A percentile compares a stretch with the other conserved stretches of the same genome.
phyloP scores from a whole-genome alignment of 805 yeast species.

The Wilhelminamyces savonicus region DNA sequence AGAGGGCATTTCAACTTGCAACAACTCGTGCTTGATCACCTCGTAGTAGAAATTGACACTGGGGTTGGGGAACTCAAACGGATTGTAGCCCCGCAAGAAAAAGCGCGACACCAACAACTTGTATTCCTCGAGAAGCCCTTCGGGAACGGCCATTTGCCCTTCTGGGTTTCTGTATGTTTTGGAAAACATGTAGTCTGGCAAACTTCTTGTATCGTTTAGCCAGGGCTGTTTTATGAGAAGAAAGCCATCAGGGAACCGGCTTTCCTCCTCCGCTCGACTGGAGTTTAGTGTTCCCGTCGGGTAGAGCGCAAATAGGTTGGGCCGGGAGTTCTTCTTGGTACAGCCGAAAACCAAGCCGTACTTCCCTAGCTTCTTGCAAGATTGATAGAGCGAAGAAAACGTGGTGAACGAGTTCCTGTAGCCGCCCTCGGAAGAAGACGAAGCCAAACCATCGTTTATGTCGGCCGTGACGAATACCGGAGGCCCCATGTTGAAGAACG shows the following conservation, averaged over 20 bases:
- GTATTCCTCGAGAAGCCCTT: conserved; percentile 14
- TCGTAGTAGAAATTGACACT: conserved; percentile 60
- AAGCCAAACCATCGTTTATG: conserved; percentile 32
- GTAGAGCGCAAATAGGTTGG: conserved; percentile 51
- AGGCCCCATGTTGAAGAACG: conserved; percentile 46
- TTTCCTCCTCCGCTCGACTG: conserved; percentile 8
- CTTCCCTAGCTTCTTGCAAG: conserved; percentile 44
- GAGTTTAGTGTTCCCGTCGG: conserved; percentile 39
- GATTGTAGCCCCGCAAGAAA: conserved; percentile 44
- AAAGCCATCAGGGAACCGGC: conserved; percentile 62
- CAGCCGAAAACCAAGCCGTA: conserved; percentile 75
- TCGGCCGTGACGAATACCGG: conserved; percentile 67
- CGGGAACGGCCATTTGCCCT: conserved; percentile 4
- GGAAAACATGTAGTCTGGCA: conserved; percentile 40
- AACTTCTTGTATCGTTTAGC: conserved; percentile 64
- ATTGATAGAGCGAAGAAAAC: conserved; percentile 59
- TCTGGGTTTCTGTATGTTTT: conserved; percentile 5
- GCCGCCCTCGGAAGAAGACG: conserved; percentile 25
- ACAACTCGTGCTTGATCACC: conserved; percentile 54
- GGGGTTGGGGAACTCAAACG: conserved; percentile 59
- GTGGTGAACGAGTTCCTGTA: conserved; percentile 60
- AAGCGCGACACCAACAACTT: conserved; percentile 31
- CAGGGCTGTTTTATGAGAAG: conserved; percentile 65
- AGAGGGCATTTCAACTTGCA: conserved; percentile 42
- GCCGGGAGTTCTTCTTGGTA: conserved; percentile 45